These are phyloP conservation scores for Cutaneotrichosporon curvatum DNA, from an alignment of 1,284 basidiomycete genomes.

Conservation along the genomic window DNA sequence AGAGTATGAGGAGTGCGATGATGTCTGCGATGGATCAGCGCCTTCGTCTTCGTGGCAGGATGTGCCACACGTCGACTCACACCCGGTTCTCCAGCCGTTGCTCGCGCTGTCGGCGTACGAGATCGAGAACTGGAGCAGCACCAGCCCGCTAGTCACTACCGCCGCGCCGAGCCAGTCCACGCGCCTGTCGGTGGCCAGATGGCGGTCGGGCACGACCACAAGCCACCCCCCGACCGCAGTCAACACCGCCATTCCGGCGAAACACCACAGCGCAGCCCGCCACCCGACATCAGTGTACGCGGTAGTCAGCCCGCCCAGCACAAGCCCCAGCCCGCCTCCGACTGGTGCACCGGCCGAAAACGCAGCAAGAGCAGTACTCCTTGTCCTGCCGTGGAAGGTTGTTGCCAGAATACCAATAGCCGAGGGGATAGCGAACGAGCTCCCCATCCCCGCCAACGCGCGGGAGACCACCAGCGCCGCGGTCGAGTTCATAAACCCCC, in stretches of 20 bases:
- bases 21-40: too few species aligned
- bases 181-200: conserved; percentile 50
- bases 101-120: conserved; percentile 65
- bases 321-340: conserved; percentile 62
- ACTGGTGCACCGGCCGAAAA: conserved; percentile 69
- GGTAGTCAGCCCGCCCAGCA: conserved; percentile 64
- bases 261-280: conserved; percentile 58
- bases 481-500: conserved; percentile 38
- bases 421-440: conserved; percentile 26
- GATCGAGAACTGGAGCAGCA: conserved; percentile 71
- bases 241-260: conserved; percentile 52
- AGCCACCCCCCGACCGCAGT: conserved; percentile 52
- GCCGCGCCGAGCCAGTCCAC: conserved; percentile 78
- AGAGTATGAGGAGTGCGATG: conserved; percentile 56
- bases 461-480: conserved; percentile 31
- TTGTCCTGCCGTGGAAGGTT: conserved; percentile 58
- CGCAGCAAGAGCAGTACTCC: conserved; percentile 66
- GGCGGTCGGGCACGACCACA: conserved; percentile 52
- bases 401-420: conserved; percentile 66
- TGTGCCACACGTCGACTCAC: conserved; percentile 48
- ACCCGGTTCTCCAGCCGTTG: conserved; percentile 64
- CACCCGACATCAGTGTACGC: conserved; percentile 56
- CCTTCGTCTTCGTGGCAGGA: conserved; percentile 47
- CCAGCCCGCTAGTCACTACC: conserved; percentile 65
- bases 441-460: conserved; percentile 32